Percentiles rank a stretch among this genome's conserved stretches.
These are phyloP conservation scores for Thermochaetoides dissita DNA, from an alignment of 2,329 filamentous ascomycete genomes.

Conservation along the genomic window DNA sequence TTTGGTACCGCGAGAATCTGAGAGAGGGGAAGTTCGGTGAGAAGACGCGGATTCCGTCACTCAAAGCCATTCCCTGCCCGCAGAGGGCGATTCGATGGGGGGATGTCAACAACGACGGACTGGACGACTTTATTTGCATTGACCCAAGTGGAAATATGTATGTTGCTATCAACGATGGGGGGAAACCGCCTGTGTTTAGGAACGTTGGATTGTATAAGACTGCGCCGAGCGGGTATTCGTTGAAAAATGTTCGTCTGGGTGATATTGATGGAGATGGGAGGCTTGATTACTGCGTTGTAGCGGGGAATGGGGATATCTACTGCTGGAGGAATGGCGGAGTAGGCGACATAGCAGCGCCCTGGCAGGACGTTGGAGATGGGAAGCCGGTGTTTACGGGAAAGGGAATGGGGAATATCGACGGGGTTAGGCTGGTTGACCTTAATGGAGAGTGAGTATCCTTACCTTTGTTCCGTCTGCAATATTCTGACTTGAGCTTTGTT, in stretches of 20 bases:
- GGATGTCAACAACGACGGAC: constrained; percentile 5
- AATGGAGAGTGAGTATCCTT: constrained; percentile 4
- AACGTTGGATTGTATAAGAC: not conserved
- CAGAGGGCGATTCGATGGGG: constrained; percentile 1
- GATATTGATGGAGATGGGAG: constrained; percentile 6
- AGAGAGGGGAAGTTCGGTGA: not conserved
- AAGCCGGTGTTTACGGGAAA: constrained; percentile 11
- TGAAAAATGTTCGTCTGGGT: constrained; percentile 1
- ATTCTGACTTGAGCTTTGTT: constrained; percentile 15
- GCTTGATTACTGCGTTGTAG: constrained; percentile 8
- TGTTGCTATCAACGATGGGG: constrained; percentile 1
- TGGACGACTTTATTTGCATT: constrained; percentile 4
- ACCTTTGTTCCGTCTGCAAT: constrained; percentile 2
- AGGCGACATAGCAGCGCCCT: constrained; percentile 14
- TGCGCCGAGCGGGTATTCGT: not conserved
- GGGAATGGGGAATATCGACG: constrained; percentile 11
- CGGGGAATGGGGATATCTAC: constrained; percentile 10
- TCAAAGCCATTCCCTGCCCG: not conserved
- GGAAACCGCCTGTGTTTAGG: constrained; percentile 1
- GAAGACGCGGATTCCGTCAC: not conserved
- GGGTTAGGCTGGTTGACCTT: constrained; percentile 3
- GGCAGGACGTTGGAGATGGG: constrained; percentile 19
- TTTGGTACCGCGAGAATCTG: constrained; percentile 3
- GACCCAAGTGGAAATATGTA: constrained; percentile 1
- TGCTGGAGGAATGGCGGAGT: constrained; percentile 8